These are phyloP conservation scores for Ceratobasidium sp. DNA, from an alignment of 1,284 basidiomycete species.

Conservation along the genomic window DNA sequence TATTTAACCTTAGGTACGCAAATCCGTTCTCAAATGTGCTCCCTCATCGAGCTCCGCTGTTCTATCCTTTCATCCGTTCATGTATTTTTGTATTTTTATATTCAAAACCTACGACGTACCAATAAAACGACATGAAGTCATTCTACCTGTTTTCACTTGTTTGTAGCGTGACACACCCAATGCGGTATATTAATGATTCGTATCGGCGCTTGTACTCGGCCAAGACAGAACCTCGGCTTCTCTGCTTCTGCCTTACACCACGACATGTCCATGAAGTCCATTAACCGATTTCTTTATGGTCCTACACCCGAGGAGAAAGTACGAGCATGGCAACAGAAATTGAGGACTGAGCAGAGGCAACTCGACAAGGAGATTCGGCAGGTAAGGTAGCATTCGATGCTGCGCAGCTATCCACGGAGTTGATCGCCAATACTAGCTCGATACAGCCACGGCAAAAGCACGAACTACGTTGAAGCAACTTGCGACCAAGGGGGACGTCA, in stretches of 20 bases:
- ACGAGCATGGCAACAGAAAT: constrained; percentile 82
- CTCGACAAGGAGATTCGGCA: constrained; percentile 92
- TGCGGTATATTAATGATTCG: constrained; percentile 6
- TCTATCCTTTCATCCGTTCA: constrained; percentile 19
- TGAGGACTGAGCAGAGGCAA: constrained; percentile 77
- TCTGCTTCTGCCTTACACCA: constrained; percentile 25
- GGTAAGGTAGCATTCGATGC: constrained; percentile 57
- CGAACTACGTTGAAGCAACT: constrained; percentile 85
- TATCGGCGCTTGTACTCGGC: constrained; percentile 22
- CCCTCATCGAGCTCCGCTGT: constrained; percentile 10
- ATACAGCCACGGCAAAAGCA: constrained; percentile 80
- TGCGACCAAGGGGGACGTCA: constrained; percentile 88
- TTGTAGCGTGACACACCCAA: constrained; percentile 1
- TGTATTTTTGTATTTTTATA: constrained; percentile 36
- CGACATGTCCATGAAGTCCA: constrained; percentile 69
- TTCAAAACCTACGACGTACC: constrained; percentile 11
- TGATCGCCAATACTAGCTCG: constrained; percentile 63
- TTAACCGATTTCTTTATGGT: constrained; percentile 91
- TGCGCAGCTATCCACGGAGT: constrained; percentile 16
- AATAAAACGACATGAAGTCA: constrained; percentile 28
- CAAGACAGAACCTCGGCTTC: constrained; percentile 12
- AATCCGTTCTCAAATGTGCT: constrained; percentile 11
- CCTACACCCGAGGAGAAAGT: constrained; percentile 92
- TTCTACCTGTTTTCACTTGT: background rate
- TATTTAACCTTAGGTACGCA: constrained; percentile 38